Percentiles rank a stretch among this genome's conserved stretches.
phyloP scores from a whole-genome alignment of 2,329 filamentous ascomycete genomes.

The Diaporthe ampelina region DNA sequence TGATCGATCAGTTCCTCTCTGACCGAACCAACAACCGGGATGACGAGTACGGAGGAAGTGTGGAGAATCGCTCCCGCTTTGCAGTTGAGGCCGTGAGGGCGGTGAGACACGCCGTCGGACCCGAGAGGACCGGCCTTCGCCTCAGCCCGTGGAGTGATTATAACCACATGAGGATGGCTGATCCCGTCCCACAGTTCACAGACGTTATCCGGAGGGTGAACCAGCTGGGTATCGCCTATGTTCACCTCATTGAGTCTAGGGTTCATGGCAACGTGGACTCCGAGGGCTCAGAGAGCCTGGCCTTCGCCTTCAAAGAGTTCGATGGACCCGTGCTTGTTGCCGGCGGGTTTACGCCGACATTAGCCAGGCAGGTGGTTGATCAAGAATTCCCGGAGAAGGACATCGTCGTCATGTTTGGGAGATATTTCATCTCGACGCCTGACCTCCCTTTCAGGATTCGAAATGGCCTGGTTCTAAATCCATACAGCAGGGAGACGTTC shows the following conservation, averaged over 20 bases:
- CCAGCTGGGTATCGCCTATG: slow-evolving; percentile 17
- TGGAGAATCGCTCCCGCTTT: slow-evolving; percentile 68
- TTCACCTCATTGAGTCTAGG: slow-evolving; percentile 33
- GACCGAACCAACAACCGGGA: slow-evolving; percentile 67
- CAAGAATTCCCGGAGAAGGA: slow-evolving; percentile 19
- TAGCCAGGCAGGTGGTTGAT: slow-evolving; percentile 20
- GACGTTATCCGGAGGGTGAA: slow-evolving; percentile 7
- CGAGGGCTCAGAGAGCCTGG: slow-evolving; percentile 8
- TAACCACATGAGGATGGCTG: slow-evolving; percentile 11
- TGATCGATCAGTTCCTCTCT: slow-evolving; percentile 69
- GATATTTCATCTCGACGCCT: slow-evolving; percentile 59
- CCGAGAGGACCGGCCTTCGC: slow-evolving; percentile 12
- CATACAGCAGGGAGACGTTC: slow-evolving; percentile 1
- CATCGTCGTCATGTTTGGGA: slow-evolving; percentile 51
- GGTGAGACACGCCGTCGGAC: slow-evolving; percentile 48
- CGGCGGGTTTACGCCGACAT: slow-evolving; percentile 12
- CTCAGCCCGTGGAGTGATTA: slow-evolving; percentile 27
- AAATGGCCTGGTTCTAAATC: background rate
- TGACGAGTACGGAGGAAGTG: slow-evolving; percentile 67
- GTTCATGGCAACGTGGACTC: background rate
- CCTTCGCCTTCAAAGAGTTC: slow-evolving; percentile 19
- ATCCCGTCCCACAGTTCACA: slow-evolving; percentile 32
- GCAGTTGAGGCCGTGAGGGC: slow-evolving; percentile 65
- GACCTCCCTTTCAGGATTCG: slow-evolving; percentile 57
- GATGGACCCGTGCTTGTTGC: slow-evolving; percentile 26